Percentiles rank a stretch among this genome's conserved stretches.
phyloP scores from a whole-genome alignment of 148 eudicot species.

The Spergularia bocconei region DNA sequence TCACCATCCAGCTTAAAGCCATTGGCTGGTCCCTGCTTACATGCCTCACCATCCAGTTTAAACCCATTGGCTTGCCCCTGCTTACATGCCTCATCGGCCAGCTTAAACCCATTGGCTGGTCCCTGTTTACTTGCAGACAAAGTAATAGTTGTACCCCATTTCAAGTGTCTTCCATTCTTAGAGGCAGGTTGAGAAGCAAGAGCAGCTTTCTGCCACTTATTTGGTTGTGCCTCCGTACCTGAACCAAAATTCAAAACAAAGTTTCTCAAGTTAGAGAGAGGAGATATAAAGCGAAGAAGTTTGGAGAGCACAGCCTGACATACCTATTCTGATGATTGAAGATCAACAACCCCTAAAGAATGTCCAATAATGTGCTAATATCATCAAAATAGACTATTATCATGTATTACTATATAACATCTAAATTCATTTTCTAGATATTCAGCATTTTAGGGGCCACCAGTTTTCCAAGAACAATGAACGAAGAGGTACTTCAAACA shows the following conservation, averaged over 20 bases:
- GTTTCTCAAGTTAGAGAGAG: neutral
- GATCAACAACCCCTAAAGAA: neutral
- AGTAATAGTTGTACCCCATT: slow-evolving; percentile 12
- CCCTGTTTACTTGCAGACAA: slow-evolving; percentile 19
- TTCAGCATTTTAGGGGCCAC: neutral
- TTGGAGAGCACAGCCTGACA: neutral
- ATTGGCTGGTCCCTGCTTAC: slow-evolving; percentile 14
- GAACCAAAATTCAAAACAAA: slow-evolving; percentile 20
- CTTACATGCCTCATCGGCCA: slow-evolving; percentile 16
- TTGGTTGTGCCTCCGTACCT: slow-evolving; percentile 36
- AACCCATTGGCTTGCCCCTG: slow-evolving; percentile 9
- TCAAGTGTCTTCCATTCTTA: slow-evolving; percentile 32
- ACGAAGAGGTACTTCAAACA: neutral
- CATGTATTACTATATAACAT: neutral
- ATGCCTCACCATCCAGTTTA: slow-evolving; percentile 15
- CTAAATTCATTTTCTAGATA: neutral
- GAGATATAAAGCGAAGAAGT: neutral
- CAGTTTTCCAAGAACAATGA: neutral
- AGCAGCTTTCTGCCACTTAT: slow-evolving; percentile 30
- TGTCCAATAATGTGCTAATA: neutral
- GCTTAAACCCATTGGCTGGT: slow-evolving; percentile 9
- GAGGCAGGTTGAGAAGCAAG: slow-evolving; percentile 26
- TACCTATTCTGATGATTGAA: neutral
- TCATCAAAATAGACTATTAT: neutral
- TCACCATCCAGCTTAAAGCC: slow-evolving; percentile 15